These are phyloP conservation scores for Spergularia azorica DNA, from an alignment of 179 eudicot species.

Conservation along the genomic window DNA sequence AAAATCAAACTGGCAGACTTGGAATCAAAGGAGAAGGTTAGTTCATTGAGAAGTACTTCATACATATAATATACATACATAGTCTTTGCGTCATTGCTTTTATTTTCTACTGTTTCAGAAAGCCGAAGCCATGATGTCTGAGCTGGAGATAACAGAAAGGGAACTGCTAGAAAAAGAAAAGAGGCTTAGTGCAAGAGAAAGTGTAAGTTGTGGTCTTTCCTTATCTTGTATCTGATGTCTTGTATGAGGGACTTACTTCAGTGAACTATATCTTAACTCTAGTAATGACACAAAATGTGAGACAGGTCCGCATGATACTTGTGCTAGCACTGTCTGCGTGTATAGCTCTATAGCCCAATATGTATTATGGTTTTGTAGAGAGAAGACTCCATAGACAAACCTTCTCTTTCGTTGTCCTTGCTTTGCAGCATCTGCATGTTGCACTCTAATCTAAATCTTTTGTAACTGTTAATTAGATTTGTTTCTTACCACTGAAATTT, in stretches of 20 bases:
- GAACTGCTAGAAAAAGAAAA: conserved; percentile 58
- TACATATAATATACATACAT: background rate
- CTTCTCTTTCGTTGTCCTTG: too few species aligned
- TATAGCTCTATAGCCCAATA: too few species aligned
- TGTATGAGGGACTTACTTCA: background rate
- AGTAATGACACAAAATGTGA: background rate
- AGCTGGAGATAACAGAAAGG: conserved; percentile 63
- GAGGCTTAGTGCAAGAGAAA: conserved; percentile 68
- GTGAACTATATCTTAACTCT: background rate
- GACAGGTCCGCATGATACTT: too few species aligned
- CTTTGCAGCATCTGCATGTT: too few species aligned
- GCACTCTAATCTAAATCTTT: too few species aligned
- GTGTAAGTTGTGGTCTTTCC: conserved; percentile 49
- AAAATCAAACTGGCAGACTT: conserved; percentile 50
- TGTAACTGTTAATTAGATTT: too few species aligned
- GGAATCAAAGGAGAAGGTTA: conserved; percentile 64
- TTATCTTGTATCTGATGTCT: background rate
- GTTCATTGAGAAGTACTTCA: conserved; percentile 13
- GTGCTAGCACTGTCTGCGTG: too few species aligned
- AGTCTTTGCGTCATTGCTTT: conserved; percentile 1
- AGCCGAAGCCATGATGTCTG: conserved; percentile 47
- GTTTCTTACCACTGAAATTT: too few species aligned
- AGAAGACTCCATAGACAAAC: background rate
- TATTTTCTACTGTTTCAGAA: conserved; percentile 48
- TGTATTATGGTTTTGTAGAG: background rate